Evolutionary conservation across 805 yeast species (phyloP), one percentile per base, ranked within the genome.

Genomic region (Wickerhamia fluorescens): DNA sequence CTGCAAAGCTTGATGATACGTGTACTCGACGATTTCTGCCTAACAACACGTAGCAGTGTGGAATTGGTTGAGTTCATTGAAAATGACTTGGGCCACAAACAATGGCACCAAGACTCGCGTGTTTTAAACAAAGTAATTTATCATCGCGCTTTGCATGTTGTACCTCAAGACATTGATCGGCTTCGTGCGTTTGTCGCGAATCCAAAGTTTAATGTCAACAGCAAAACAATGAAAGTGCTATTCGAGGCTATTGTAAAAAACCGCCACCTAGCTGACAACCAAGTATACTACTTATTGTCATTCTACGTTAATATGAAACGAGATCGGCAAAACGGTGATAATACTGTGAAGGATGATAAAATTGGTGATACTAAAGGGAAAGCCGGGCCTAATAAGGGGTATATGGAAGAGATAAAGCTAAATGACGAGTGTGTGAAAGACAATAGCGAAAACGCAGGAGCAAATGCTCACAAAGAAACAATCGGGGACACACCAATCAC

Each of bases 21-120:
- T 24, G 51, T 63, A 3, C 34, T 63, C 9, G 58, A 53, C 23
- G 70, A 63, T 36, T 63, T 51, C 31, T 36, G 52, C 27, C 35
- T 38, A 14, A 53, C 61, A 9, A 53, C 66, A 7, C 36, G 24
- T 6, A 42, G 42, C 19, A 35, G 45, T 2, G 23, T 34, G 5
- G 61, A 61, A 16, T 40, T 61, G 12, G 38, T 51, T 5, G 24
- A 43, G 5, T 63, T 63, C 28, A 46, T 63, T 16, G 66, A 59
- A 34, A 37, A 29, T 11, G 66, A 59, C 30, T 45, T 62, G 25
- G 46, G 46, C 13, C 34, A 44, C 17, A 31, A 29, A 4, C 14
- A 40, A 14, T 63, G 69, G 69, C 25, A 34, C 24, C 20, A 34
- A 3, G 58, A 56, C 34, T 40, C 49, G 9, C 44, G 47, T 22